phyloP scores from a whole-genome alignment of 768 basidiomycete species.

The Trametes villosa region DNA sequence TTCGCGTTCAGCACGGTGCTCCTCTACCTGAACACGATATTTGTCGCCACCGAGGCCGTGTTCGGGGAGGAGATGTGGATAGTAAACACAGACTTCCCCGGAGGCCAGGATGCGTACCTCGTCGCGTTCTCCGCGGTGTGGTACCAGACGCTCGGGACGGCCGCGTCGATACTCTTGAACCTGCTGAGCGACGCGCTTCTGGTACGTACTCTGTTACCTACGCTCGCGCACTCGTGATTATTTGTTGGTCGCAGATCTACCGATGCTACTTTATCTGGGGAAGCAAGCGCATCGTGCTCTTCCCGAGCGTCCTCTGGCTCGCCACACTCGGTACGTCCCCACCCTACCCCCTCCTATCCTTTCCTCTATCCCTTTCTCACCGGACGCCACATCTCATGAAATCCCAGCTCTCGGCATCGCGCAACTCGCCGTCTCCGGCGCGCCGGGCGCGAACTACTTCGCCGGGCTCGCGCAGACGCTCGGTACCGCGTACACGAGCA shows the following conservation, averaged over 20 bases:
- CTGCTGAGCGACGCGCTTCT: constrained; percentile 44
- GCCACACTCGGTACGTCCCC: constrained; percentile 5
- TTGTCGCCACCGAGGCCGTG: constrained; percentile 32
- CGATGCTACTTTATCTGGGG: constrained; percentile 16
- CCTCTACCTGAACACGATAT: constrained; percentile 40
- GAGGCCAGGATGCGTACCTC: constrained; percentile 42
- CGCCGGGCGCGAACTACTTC: constrained; percentile 9
- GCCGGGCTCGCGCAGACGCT: constrained; percentile 6
- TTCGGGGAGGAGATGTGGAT: constrained; percentile 45
- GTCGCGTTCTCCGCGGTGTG: constrained; percentile 30
- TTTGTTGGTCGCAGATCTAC: constrained; percentile 1
- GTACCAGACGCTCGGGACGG: constrained; percentile 37
- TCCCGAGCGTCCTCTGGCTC: constrained; percentile 12
- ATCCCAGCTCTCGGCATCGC: constrained; percentile 14
- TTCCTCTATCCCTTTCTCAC: not conserved
- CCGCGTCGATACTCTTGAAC: constrained; percentile 32
- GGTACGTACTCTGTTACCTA: constrained; percentile 32
- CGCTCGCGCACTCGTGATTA: not conserved
- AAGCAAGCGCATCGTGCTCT: not conserved
- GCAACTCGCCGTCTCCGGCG: constrained; percentile 8
- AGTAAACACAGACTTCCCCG: constrained; percentile 34
- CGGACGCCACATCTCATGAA: not conserved
- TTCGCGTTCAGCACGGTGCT: constrained; percentile 30
- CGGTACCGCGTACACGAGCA: constrained; percentile 7
- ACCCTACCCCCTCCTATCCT: not conserved